Evolutionary conservation across 768 basidiomycete genomes (phyloP), one percentile per base, ranked within the genome.

Genomic region (Suillus cothurnatus): DNA sequence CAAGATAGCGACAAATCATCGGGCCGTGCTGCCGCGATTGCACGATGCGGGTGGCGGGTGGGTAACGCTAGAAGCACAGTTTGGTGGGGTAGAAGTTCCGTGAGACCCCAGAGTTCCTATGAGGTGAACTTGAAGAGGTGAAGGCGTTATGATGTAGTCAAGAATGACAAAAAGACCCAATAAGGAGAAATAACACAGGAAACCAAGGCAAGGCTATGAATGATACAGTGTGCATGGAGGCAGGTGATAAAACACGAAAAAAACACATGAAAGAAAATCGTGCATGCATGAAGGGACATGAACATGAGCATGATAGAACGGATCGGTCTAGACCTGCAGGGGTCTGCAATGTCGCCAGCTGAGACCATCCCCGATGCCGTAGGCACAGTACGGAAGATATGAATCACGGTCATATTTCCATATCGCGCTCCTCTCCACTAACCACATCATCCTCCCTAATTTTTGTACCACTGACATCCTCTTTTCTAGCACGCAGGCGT

Each of bases 151-250:
- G 56, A 57, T 39, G 57, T 9, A 57, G 23, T 58, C 57, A 58
- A 58, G 38, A 58, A 39, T 38, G 36, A 28, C 38, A 38, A 58
- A 11, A 39, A 39, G 26, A 59, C 58, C 58, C 38, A 59, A 59
- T 59, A 59, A 59, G 58, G 58, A 59, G 58, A 12, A 59, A 59
- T 59, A 59, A 59, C 58, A 59, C 58, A 59, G 23, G 28, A 59
- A 59, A 59, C 39, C 58, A 41, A 28, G 38, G 38, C 26, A 23
- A 19, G 38, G 58, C 26, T 28, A 59, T 59, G 41, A 31, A 31
- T 41, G 58, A 59, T 59, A 59, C 58, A 59, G 26, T 41, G 58
- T 59, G 58, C 38, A 41, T 41, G 58, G 5, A 28, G 58, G n/a
- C 17, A 28, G 28, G 39, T 39, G 57, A 58, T 19, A 39, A 38